Evolutionary conservation across 805 yeast species (phyloP), one percentile per base, ranked within the genome.

Genomic region (Metschnikowia corniflorae): DNA sequence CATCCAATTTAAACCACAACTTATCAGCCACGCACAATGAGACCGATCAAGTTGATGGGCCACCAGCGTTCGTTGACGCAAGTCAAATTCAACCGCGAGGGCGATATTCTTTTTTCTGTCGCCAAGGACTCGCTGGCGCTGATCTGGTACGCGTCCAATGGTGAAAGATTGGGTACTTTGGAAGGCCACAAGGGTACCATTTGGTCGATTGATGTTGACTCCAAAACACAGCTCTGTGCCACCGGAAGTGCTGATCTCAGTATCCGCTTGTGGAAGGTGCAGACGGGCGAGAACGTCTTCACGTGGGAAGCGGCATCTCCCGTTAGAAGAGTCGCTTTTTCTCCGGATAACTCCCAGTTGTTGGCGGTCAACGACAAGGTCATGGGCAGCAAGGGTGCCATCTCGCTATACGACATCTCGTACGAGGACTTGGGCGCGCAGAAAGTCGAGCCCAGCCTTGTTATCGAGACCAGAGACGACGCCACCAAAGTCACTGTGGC

Each of bases 21-120:
- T 16, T 7, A 9, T 15, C 16, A 15, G 12, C 22, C 16, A 29
- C 22, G 13, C 31, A 43, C 28, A 32, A 68, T 68, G 74, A 67
- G 73, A 62, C 74, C 74, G 35, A 62, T 68, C 60, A 68, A 80
- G 71, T 70, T 83, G 54, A 84, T 85, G 75, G 97, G 97, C 43
- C 98, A 93, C 68, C 96, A 86, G 70, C 95, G 98, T 77, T 87
- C 97, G 49, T 71, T 93, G 53, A 89, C 97, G 32, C 97, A 93
- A 73, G 89, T 93, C 53, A 91, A 86, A 61, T 93, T 81, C 71
- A 93, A 93, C 76, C 75, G 79, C 45, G 97, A 94, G 57, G 99
- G 99, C 30, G 99, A 93, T 62, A 65, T 93, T 50, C 75, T 93
- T 39, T 82, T 93, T 60, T 81, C 97, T 8, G 89, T 86, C 26